Evolutionary conservation across 768 basidiomycete species (phyloP), one percentile per base, ranked within the genome.

Genomic region (Cystofilobasidium macerans): DNA sequence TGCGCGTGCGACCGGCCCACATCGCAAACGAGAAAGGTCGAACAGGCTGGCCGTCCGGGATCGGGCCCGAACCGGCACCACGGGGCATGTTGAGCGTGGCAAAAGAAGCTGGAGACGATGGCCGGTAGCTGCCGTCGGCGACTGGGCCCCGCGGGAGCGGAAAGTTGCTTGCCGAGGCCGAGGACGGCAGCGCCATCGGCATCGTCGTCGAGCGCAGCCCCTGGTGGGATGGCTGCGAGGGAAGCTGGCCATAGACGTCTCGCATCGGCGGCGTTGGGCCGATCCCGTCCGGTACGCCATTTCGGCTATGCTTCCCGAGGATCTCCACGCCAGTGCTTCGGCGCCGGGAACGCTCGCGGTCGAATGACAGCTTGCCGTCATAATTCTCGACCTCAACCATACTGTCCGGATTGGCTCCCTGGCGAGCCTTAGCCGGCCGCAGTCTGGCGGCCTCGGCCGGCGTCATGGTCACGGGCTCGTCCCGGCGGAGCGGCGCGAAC

Each of bases 11-110:
- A 16, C 75, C 75, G 26, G 76, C 76, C 61, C 76, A 67, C 14
- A 77, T 75, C 22, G 75, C 76, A 67, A 77, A 77, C n/a, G 75
- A 75, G 69, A 77, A 77, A 24, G 76, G 76, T 32, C 76, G 64
- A 43, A 76, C 58, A 7, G 67, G 66, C 51, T 48, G 47, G 26
- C 33, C 40, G 33, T 47, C 42, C 33, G 62, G 33, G 24, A 16
- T 42, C 20, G 18, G 20, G 8, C 11, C 24, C 24, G 61, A 28
- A 6, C 24, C 24, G 36, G 26, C 59, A 24, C n/a, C 61, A 16
- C 61, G 61, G 43, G 61, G 51, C 20, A 38, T 12, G 5, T 24
- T 13, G 4, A 38, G 18, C 14, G 4, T 24, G 48, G 24, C 28
- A 26, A 26, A 51, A 4, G 48, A 51, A n/a, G 48, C 48, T 13